Base-by-base conservation (phyloP, 2,329 filamentous ascomycete species). In the Penicillium frequentans region DNA sequence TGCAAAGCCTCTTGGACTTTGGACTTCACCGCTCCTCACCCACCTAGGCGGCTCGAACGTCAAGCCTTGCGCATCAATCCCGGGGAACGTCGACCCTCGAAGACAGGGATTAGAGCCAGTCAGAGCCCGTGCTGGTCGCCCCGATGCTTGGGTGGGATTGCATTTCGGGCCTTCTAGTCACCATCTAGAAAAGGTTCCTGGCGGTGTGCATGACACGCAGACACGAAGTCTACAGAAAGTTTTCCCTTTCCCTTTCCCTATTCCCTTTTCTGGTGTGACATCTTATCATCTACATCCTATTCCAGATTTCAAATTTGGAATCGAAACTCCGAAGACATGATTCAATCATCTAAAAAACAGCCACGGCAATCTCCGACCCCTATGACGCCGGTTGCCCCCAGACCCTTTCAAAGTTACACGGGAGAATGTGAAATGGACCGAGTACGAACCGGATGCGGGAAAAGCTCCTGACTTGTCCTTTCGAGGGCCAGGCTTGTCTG, bases 141-240 rank as follows among this genome's bases (percentile, higher is more conserved):
- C 66, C 53, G 60, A 69, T 68, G 61, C 55, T 52, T 64, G 62
- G 60, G 55, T 63, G 57, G 57, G 49, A 62, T 59, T 60, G 56
- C 50, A 58, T 55, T 56, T 53, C 26, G 55, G 68, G 59, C 57
- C 59, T 70, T 68, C 65, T 64, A 65, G 60, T 63, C 60, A 68
- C 64, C 60, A 61, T 69, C 67, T 70, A 65, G 68, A 70, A 71
- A 64, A 65, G 55, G 60, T 64, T 57, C 60, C 64, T 63, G 58
- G 64, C 64, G 64, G 64, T 66, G 63, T 54, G 52, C 49, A 58
- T 58, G 56, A 29, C 27, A 29, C 46, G 53, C 53, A 55, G 55
- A 37, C 46, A 43, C 26, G 14, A n/a, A 19, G 23, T 19, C 26
- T 42, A 19, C 24, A 42, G 48, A 23, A 13, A 27, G 21, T 19